These are phyloP conservation scores for Phialemoniopsis sp. DNA, from an alignment of 2,329 filamentous ascomycete species.

Conservation along the genomic window DNA sequence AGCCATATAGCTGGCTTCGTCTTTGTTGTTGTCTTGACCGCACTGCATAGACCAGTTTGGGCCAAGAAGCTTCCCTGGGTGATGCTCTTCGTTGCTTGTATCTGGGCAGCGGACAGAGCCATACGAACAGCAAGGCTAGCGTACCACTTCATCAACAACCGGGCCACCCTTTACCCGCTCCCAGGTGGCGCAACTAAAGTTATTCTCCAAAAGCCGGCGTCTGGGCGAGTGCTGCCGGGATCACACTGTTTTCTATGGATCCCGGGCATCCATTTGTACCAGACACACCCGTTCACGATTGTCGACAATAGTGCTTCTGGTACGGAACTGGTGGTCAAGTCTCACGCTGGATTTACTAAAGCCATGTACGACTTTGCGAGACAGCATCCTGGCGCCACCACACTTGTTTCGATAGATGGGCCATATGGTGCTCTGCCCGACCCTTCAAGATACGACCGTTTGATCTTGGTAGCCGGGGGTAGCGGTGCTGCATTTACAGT, in stretches of 20 bases:
- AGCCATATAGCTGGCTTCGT: conserved; percentile 36
- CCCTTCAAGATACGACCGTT: conserved; percentile 3
- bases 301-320: conserved; percentile 33
- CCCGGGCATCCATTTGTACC: conserved; percentile 42
- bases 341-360: conserved; percentile 49
- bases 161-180: conserved; percentile 35
- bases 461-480: conserved; percentile 10
- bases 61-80: conserved; percentile 28
- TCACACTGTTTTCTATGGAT: conserved; percentile 59
- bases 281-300: conserved; percentile 59
- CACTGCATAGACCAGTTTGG: conserved; percentile 38
- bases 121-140: conserved; percentile 28
- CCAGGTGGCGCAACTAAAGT: conserved; percentile 38
- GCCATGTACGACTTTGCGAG: conserved; percentile 40
- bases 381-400: too few relatives aligned
- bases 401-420: conserved; percentile 8
- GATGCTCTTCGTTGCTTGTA: conserved; percentile 26
- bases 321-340: conserved; percentile 48
- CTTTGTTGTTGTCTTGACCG: conserved; percentile 31
- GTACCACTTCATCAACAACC: conserved; percentile 32
- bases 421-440: conserved; percentile 9
- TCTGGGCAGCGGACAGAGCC: conserved; percentile 41
- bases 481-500: conserved; percentile 10
- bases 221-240: conserved; percentile 37
- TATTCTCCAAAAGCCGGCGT: conserved; percentile 36